These are phyloP conservation scores for Quercus agrifolia DNA, from an alignment of 306 rosid genomes.

Conservation along the genomic window DNA sequence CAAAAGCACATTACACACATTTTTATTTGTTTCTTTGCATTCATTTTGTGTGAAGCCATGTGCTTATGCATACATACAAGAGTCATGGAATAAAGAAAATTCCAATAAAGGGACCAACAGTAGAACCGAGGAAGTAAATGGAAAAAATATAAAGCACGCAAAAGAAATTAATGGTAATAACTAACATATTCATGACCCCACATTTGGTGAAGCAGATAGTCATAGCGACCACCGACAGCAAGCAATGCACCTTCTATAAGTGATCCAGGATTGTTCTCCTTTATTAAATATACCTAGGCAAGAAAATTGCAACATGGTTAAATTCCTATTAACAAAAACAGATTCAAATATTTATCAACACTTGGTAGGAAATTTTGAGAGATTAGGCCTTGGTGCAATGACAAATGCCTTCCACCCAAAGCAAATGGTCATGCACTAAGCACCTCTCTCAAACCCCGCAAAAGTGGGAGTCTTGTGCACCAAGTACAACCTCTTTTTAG, in stretches of 20 bases:
- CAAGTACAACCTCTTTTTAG: not conserved
- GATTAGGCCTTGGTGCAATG: too few relatives aligned
- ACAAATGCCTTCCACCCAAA: too few relatives aligned
- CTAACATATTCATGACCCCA: conserved; percentile 70
- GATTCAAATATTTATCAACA: conserved; percentile 1
- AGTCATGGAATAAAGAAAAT: not conserved
- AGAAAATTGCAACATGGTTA: conserved; percentile 28
- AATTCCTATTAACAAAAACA: conserved; percentile 12
- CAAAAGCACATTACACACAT: not conserved
- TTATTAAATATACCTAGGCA: conserved; percentile 75
- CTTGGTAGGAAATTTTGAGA: conserved; percentile 16
- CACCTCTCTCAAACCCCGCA: too few relatives aligned
- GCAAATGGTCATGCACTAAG: too few relatives aligned
- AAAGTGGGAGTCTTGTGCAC: too few relatives aligned
- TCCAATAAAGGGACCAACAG: too few relatives aligned
- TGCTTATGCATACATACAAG: not conserved
- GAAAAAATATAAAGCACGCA: conserved; percentile 16
- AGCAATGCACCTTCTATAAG: conserved; percentile 72
- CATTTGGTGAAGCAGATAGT: conserved; percentile 70
- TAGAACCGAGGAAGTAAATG: not conserved
- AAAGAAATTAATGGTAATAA: conserved; percentile 14
- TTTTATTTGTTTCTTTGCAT: not conserved
- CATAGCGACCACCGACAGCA: conserved; percentile 90
- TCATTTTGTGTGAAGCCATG: not conserved
- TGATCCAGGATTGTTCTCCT: conserved; percentile 71